A percentile compares a stretch with the other conserved stretches of the same genome.
Conservation (phyloP, 352 stramenopile species). For the Chrysophaeum taylorii region DNA sequence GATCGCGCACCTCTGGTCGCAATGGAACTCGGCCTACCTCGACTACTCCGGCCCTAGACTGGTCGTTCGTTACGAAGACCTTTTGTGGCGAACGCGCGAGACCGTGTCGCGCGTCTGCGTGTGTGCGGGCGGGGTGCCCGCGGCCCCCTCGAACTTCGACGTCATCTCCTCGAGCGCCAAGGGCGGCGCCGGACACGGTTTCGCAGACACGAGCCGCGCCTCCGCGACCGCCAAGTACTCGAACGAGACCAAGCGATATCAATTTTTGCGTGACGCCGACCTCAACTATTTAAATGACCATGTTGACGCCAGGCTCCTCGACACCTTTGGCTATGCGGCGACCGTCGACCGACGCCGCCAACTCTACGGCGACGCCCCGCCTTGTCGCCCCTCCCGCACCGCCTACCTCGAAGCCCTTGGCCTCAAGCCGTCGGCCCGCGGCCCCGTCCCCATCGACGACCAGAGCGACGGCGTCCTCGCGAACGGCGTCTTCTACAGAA, state of each 20-base stretch:
- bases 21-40: slow-evolving; percentile 43
- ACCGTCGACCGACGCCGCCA: neutral
- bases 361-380: neutral
- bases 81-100: slow-evolving; percentile 43
- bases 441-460: slow-evolving; percentile 2
- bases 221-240: neutral
- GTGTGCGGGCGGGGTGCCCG: slow-evolving; percentile 35
- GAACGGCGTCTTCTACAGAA: neutral
- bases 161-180: neutral
- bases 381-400: neutral
- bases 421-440: neutral
- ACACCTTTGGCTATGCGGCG: neutral
- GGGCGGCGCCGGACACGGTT: neutral
- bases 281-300: neutral
- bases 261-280: neutral
- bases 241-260: neutral
- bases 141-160: neutral
- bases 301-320: neutral
- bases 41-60: slow-evolving; percentile 34
- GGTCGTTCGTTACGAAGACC: slow-evolving; percentile 51
- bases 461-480: neutral
- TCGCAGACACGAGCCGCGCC: neutral
- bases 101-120: slow-evolving; percentile 35
- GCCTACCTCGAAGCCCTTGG: neutral
- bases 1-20: neutral